Evolutionary conservation across 2,329 filamentous ascomycete species (phyloP).

Genomic region (Fusarium pininemorale): DNA sequence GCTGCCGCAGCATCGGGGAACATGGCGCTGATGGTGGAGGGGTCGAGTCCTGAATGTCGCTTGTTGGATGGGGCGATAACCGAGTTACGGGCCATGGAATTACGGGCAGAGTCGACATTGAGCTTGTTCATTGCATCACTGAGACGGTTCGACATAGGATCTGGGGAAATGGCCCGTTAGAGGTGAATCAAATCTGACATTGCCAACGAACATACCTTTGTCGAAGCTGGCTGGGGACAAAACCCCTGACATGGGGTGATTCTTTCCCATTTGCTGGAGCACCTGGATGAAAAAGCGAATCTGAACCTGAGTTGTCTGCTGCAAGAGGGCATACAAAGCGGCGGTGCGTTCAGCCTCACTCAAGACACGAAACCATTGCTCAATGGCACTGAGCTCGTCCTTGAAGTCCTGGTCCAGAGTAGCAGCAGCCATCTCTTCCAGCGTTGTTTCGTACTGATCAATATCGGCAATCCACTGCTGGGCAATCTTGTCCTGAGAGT

Average conservation of each 20-base stretch:
- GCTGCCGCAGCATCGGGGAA: conserved; percentile 97
- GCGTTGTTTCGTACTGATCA: conserved; percentile 97
- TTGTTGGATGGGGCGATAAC: conserved; percentile 82
- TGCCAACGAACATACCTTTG: conserved; percentile 71
- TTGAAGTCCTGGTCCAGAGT: conserved; percentile 99
- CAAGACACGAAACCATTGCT: conserved; percentile 98
- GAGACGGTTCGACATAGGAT: conserved; percentile 95
- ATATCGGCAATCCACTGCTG: conserved; percentile 99
- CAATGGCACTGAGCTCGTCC: conserved; percentile 97
- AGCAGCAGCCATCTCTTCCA: conserved; percentile 98
- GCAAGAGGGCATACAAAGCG: conserved; percentile 91
- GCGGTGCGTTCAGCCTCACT: conserved; percentile 97
- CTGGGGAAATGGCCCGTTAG: conserved; percentile 56
- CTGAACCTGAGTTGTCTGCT: conserved; percentile 98
- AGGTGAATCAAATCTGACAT: neutral
- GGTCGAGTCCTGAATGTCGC: conserved; percentile 92
- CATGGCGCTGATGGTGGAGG: conserved; percentile 96
- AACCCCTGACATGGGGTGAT: conserved; percentile 94
- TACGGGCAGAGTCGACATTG: conserved; percentile 85
- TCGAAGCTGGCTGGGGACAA: conserved; percentile 96
- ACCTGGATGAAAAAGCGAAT: conserved; percentile 99
- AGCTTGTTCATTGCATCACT: conserved; percentile 97
- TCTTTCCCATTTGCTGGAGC: conserved; percentile 98
- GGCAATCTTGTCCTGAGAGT: conserved; percentile 90
- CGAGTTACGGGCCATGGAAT: conserved; percentile 84